Conservation (phyloP, 2,329 filamentous ascomycete species). For the Macrophomina phaseolina region DNA sequence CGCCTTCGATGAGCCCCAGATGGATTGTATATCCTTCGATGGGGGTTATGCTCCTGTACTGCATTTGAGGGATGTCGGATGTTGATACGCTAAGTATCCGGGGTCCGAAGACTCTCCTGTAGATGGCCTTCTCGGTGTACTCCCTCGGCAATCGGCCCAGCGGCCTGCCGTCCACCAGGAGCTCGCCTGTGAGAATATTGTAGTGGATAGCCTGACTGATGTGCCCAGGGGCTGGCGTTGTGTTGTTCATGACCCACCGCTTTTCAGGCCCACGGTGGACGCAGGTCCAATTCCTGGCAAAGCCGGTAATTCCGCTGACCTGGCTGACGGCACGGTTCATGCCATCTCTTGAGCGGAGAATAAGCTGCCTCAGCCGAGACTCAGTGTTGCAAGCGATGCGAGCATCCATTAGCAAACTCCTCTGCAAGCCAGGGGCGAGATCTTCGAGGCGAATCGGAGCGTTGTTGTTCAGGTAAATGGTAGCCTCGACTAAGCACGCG, state of each 20-base stretch:
- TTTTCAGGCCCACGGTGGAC: no score
- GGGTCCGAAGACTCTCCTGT: conserved; percentile 52
- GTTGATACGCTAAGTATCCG: background rate
- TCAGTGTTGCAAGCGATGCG: background rate
- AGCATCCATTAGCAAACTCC: background rate
- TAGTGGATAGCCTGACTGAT: conserved; percentile 42
- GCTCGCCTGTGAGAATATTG: conserved; percentile 58
- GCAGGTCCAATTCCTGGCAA: background rate
- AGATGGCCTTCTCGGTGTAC: conserved; percentile 53
- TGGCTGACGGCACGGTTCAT: conserved; percentile 31
- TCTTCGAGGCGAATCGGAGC: conserved; percentile 22
- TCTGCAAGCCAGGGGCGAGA: background rate
- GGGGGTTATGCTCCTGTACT: background rate
- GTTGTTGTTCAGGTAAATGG: conserved; percentile 47
- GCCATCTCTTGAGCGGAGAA: background rate
- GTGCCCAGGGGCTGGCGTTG: no score
- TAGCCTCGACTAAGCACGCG: conserved; percentile 46
- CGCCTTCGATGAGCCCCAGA: conserved; percentile 40
- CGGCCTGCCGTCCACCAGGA: conserved; percentile 60
- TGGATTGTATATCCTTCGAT: conserved; percentile 35
- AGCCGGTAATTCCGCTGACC: background rate
- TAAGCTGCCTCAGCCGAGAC: background rate
- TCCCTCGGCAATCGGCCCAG: conserved; percentile 53
- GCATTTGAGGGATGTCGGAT: background rate
- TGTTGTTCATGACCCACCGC: background rate